A percentile compares a stretch with the other conserved stretches of the same genome.
These are phyloP conservation scores for Penicillium glabrum DNA, from an alignment of 2,329 filamentous ascomycete genomes.

Conservation along the genomic window DNA sequence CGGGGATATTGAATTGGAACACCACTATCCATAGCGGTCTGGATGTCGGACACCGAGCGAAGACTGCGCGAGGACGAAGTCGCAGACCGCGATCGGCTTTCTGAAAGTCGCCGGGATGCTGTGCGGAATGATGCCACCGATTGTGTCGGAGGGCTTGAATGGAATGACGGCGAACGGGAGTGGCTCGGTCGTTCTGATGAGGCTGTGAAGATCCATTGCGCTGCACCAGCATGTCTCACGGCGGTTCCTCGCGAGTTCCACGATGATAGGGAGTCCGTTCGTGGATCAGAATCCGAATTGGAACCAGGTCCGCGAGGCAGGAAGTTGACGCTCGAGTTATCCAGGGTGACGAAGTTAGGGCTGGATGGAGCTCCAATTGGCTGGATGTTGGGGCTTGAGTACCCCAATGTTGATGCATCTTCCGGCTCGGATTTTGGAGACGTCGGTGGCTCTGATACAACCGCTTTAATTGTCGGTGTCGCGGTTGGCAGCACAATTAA, in stretches of 20 bases:
- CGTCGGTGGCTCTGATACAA: constrained; percentile 32
- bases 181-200: constrained; percentile 32
- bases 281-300: constrained; percentile 31
- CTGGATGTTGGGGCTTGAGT: constrained; percentile 44
- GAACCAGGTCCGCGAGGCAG: constrained; percentile 33
- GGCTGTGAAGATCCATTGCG: constrained; percentile 34
- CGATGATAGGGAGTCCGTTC: constrained; percentile 42
- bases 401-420: constrained; percentile 25
- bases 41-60: constrained; percentile 37
- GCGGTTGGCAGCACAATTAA: constrained; percentile 31
- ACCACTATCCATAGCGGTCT: constrained; percentile 36
- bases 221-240: constrained; percentile 37
- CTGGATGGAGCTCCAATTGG: constrained; percentile 30
- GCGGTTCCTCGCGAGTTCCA: constrained; percentile 43
- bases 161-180: constrained; percentile 38
- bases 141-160: constrained; percentile 41
- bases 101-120: constrained; percentile 29
- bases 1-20: constrained; percentile 40
- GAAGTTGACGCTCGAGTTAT: constrained; percentile 41
- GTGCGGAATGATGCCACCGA: constrained; percentile 36
- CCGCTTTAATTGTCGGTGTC: constrained; percentile 40
- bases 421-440: constrained; percentile 20
- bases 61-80: constrained; percentile 34
- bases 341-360: constrained; percentile 38
- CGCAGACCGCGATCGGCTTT: constrained; percentile 33